phyloP scores from a whole-genome alignment of 148 eudicot genomes.

The Rheum nobile region DNA sequence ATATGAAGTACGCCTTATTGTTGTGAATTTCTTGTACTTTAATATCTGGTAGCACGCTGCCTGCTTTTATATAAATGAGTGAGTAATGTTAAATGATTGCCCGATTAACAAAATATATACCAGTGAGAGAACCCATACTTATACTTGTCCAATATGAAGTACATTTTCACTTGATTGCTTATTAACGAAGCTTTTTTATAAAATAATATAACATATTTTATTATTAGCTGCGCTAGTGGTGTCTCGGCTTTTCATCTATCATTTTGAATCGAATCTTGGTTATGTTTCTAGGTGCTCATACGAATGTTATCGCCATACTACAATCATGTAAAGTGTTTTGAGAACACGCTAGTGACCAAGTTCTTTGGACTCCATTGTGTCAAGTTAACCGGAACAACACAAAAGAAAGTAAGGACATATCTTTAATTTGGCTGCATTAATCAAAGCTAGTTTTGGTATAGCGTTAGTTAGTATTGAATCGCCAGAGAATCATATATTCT shows the following conservation, averaged over 20 bases:
- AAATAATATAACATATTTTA: no score
- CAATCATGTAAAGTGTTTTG: conserved; percentile 1
- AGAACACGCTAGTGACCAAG: conserved; percentile 11
- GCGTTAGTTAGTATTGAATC: neutral
- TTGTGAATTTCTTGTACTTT: neutral
- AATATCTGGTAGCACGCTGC: neutral
- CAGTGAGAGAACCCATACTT: no score
- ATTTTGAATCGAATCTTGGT: neutral
- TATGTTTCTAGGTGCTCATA: conserved; percentile 14
- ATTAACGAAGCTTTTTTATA: no score
- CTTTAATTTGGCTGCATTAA: no score
- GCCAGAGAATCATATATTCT: no score
- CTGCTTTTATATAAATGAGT: no score
- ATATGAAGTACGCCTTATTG: no score
- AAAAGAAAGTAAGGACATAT: neutral
- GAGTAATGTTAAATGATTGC: no score
- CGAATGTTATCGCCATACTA: conserved; percentile 11
- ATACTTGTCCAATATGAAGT: no score
- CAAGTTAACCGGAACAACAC: conserved; percentile 5
- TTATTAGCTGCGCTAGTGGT: no score
- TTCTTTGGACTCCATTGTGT: conserved; percentile 10
- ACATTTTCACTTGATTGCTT: no score
- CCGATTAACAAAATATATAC: neutral
- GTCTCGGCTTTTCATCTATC: neutral
- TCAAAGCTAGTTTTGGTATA: no score